A percentile compares a stretch with the other conserved stretches of the same genome.
Evolutionary conservation across 1,284 basidiomycete species (phyloP).

Genomic region (Moniliophthora roreri): DNA sequence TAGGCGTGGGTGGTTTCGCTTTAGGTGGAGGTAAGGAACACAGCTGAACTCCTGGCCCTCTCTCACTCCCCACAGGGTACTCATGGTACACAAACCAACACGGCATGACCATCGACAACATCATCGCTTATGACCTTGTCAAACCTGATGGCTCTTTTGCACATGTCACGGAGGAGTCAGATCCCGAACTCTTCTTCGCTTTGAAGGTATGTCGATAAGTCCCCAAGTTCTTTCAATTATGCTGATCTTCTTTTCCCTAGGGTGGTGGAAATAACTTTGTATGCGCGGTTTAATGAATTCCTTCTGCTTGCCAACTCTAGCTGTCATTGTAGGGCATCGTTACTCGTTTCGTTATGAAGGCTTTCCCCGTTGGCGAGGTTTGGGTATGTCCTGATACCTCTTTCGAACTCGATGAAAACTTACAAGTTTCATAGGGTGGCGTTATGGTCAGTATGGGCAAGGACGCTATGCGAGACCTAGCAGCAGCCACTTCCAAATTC

Average conservation of each 20-base stretch:
- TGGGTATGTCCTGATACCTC: slow-evolving; percentile 42
- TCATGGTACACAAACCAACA: slow-evolving; percentile 37
- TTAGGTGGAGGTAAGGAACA: slow-evolving; percentile 50
- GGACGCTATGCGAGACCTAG: no score
- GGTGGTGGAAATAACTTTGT: slow-evolving; percentile 42
- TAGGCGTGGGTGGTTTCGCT: slow-evolving; percentile 55
- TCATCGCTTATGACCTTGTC: slow-evolving; percentile 35
- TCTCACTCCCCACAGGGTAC: slow-evolving; percentile 29
- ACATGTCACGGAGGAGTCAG: slow-evolving; percentile 26
- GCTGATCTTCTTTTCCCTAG: no score
- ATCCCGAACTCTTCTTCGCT: slow-evolving; percentile 38
- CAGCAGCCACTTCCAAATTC: no score
- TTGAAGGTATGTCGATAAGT: slow-evolving; percentile 29
- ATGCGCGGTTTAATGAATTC: slow-evolving; percentile 9
- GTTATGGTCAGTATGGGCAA: no score
- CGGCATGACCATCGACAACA: slow-evolving; percentile 40
- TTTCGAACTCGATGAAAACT: no score
- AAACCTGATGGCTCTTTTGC: slow-evolving; percentile 34
- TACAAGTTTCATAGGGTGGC: no score
- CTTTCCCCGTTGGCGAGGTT: slow-evolving; percentile 43
- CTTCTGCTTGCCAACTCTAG: not conserved
- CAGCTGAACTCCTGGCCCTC: not conserved
- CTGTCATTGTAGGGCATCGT: slow-evolving; percentile 41
- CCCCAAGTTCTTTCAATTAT: no score
- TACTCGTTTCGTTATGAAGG: slow-evolving; percentile 43